Base-by-base conservation (phyloP, 805 yeast species). In the Saturnispora saitoi region DNA sequence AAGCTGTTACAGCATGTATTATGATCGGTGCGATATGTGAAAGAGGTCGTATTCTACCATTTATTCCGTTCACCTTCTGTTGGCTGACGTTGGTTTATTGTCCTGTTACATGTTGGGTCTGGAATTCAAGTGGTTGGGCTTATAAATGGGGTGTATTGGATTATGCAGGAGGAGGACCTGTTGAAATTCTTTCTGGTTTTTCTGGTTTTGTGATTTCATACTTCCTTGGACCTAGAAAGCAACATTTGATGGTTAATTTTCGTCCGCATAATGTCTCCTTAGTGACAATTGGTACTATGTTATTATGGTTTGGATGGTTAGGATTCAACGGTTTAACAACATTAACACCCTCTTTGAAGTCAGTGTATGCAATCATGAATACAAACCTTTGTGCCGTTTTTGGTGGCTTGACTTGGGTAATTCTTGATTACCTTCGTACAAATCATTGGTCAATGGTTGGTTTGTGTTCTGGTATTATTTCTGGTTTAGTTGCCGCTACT, bases 121-220 rank as follows among this genome's bases (percentile, higher is more conserved):
- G 98, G 98, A 84, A 88, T 49, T 62, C 86, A 1, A 82, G 81
- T 42, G 98, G 99, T 36, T 91, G 98, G 98, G 96, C 96, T 32
- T 75, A 75, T 56, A 73, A 80, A 57, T 91, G 95, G 81, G 96
- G 95, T 5, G 98, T 83, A 1, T 71, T 91, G 45, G 99, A 91
- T 64, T 91, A 86, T 65, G 99, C 99, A 22, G 99, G 99, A 29
- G 98, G 98, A 49, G 97, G 97, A 0, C 95, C 97, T 0, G 96
- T 91, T 26, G 98, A 91, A 65, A 87, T 93, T 49, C 75, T 86
- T 29, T 82, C 95, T 22, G 98, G 98, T 52, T 84, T 89, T 22
- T 85, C 88, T 32, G 97, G 96, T 1, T 81, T 91, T 58, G 95
- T 86, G 4, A 83, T 83, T 57, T 80, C 89, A n/a, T 80, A 78